A percentile compares a stretch with the other conserved stretches of the same genome.
Conservation (phyloP, 495 filamentous ascomycete species). For the Talaromyces wortmannii region DNA sequence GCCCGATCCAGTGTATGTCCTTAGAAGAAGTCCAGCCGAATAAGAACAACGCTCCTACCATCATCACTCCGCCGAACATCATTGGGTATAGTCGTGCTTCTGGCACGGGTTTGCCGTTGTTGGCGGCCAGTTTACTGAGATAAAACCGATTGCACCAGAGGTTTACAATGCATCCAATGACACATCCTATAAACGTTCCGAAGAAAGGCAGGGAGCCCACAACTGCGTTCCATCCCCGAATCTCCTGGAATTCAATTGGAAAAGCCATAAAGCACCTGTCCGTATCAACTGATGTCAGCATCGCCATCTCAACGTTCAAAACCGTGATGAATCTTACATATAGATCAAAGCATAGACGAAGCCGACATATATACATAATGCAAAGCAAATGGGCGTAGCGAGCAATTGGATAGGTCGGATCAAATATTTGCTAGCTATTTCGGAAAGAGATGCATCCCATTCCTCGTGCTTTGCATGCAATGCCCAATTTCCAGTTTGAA, state of each 20-base stretch:
- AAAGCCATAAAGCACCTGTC: constrained; percentile 32
- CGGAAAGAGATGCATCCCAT: constrained; percentile 25
- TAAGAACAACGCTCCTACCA: constrained; percentile 44
- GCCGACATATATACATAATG: constrained; percentile 37
- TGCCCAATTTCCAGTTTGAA: constrained; percentile 45
- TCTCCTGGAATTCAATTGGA: constrained; percentile 40
- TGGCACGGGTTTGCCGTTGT: constrained; percentile 36
- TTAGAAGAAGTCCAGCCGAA: constrained; percentile 37
- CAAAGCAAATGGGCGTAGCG: constrained; percentile 38
- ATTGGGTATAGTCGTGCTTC: constrained; percentile 45
- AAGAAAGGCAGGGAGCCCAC: constrained; percentile 44
- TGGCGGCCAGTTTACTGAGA: constrained; percentile 29
- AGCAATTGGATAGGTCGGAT: constrained; percentile 39
- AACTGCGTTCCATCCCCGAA: constrained; percentile 34
- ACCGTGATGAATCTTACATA: neutral
- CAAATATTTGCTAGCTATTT: constrained; percentile 20
- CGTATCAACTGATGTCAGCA: neutral
- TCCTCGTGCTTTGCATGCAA: constrained; percentile 46
- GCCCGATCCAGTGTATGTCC: constrained; percentile 37
- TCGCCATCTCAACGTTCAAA: no score
- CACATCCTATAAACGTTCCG: constrained; percentile 40
- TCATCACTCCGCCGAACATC: constrained; percentile 34
- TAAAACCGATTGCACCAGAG: constrained; percentile 37
- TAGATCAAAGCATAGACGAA: constrained; percentile 38
- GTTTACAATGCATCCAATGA: constrained; percentile 30